phyloP scores from a whole-genome alignment of 768 basidiomycete species.

The Rhodotorula sphaerocarpa region DNA sequence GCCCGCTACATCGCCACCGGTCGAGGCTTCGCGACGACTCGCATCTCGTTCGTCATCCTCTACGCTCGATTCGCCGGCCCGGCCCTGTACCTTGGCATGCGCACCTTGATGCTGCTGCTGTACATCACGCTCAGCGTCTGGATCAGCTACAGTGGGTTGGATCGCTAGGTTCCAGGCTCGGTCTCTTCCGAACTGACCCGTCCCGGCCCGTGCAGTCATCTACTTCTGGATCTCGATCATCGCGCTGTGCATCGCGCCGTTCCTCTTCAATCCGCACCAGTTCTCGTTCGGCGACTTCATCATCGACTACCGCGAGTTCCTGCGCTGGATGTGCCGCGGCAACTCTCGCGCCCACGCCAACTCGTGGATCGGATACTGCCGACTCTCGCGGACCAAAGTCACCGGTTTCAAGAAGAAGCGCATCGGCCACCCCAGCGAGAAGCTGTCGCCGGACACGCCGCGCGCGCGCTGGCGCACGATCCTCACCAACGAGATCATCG shows the following conservation, averaged over 20 bases:
- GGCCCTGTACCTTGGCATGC: slow-evolving; percentile 92
- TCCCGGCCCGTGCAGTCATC: slow-evolving; percentile 65
- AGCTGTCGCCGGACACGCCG: slow-evolving; percentile 88
- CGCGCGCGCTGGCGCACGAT: slow-evolving; percentile 70
- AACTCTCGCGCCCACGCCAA: slow-evolving; percentile 96
- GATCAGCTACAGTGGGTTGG: slow-evolving; percentile 41
- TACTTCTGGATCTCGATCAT: slow-evolving; percentile 98
- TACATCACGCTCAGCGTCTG: slow-evolving; percentile 88
- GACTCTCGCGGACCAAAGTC: slow-evolving; percentile 93
- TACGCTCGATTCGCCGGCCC: slow-evolving; percentile 98
- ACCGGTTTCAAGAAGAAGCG: slow-evolving; percentile 99
- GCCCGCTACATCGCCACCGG: slow-evolving; percentile 98
- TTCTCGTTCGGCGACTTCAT: slow-evolving; percentile 95
- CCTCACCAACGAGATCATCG: slow-evolving; percentile 60
- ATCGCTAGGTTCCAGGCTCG: neutral
- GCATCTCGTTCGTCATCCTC: slow-evolving; percentile 87
- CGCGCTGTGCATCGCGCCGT: slow-evolving; percentile 85
- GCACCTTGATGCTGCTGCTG: slow-evolving; percentile 81
- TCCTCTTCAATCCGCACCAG: slow-evolving; percentile 99
- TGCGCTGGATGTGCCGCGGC: slow-evolving; percentile 98
- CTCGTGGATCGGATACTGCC: slow-evolving; percentile 99
- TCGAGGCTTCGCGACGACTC: slow-evolving; percentile 93
- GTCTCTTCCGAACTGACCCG: neutral
- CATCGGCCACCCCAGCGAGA: slow-evolving; percentile 93
- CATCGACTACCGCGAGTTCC: slow-evolving; percentile 92